Evolutionary conservation across 345 rosid species (phyloP).

Genomic region (Populus ilicifolia): DNA sequence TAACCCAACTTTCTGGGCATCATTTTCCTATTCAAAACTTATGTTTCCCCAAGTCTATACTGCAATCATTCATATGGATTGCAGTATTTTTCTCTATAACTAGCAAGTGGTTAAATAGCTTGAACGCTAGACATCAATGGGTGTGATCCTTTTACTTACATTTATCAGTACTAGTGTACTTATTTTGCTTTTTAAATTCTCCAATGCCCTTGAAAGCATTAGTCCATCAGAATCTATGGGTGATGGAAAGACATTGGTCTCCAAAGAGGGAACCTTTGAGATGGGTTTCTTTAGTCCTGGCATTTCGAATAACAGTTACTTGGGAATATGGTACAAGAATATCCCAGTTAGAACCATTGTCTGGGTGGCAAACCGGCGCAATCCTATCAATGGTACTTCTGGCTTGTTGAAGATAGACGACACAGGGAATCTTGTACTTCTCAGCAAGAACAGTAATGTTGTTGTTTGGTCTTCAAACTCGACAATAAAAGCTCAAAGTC

Average conservation of each 20-base stretch:
- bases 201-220: constrained; percentile 7
- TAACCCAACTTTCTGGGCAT: no score
- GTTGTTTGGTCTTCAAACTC: constrained; percentile 24
- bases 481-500: neutral
- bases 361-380: neutral
- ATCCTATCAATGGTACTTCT: neutral
- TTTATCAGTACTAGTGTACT: neutral
- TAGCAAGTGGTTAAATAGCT: neutral
- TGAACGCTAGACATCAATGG: neutral
- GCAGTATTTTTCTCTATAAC: neutral
- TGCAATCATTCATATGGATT: neutral
- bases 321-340: neutral
- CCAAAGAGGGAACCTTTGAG: constrained; percentile 9
- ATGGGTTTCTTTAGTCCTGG: neutral
- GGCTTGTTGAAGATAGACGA: constrained; percentile 8
- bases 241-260: constrained; percentile 8
- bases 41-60: no score
- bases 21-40: no score
- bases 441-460: neutral
- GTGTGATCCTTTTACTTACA: neutral
- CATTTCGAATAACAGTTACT: neutral
- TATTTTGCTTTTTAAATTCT: neutral
- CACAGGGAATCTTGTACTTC: constrained; percentile 16
- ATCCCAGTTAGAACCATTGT: neutral
- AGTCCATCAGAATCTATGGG: neutral